Evolutionary conservation across 2,329 filamentous ascomycete species (phyloP), one percentile per base, ranked within the genome.

Genomic region (Clarireedia monteithiana): DNA sequence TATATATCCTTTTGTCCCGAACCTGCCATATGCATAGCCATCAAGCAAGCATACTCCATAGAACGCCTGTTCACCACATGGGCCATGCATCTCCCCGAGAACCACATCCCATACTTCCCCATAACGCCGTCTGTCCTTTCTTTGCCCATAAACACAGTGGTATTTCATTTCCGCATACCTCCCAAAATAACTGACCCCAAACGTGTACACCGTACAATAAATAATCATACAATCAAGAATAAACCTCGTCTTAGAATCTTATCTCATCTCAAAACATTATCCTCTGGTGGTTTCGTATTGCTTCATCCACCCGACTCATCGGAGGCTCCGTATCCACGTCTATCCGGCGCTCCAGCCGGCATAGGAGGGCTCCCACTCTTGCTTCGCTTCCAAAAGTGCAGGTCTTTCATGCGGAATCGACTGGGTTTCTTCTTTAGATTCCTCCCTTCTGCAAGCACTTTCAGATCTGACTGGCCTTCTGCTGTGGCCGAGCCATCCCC

Each of bases 371-470:
- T 67, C 3, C 61, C 57, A 47, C 63, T 66, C 53, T 69, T 67
- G 39, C 59, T 68, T 50, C 64, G 61, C 56, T 67, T 67, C 65
- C 66, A 69, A 49, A 69, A 68, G 48, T 60, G 61, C 38, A 62
- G 53, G 23, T 55, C 51, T 36, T 83, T 85, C 75, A 85, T 82
- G 60, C 80, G 74, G 63, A 85, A 85, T 42, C 82, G 74, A 64
- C 82, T 85, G 5, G 81, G 74, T 68, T 81, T 83, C 70, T 85
- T 86, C 67, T 77, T 81, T 17, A 85, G 70, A 12, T 75, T 79
- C 50, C 72, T 72, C 34, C 81, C 76, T 58, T 66, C 63, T 34
- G 75, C 76, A 24, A 76, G 72, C 72, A 53, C 73, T 73, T 62
- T 64, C 10, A 48, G 51, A 45, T 59, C 55, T 2, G 38, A 30